Percentiles rank a stretch among this genome's conserved stretches.
These are phyloP conservation scores for Podospora tetraspora DNA, from an alignment of 495 filamentous ascomycete genomes.

Conservation along the genomic window DNA sequence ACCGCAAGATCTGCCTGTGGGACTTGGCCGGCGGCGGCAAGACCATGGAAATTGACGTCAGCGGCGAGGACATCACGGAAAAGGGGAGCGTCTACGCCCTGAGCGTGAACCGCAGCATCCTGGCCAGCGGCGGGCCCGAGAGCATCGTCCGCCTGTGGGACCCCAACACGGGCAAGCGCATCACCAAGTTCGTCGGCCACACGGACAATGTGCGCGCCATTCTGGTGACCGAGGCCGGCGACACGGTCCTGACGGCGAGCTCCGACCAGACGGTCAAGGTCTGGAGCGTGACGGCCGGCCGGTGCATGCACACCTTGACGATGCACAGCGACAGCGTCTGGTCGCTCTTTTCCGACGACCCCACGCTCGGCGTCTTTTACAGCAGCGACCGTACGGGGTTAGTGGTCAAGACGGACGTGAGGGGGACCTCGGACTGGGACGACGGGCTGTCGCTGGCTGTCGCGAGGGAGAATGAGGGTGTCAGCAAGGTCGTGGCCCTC, in stretches of 20 bases:
- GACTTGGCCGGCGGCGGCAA: slow-evolving; percentile 84
- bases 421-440: slow-evolving; percentile 68
- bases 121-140: slow-evolving; percentile 92
- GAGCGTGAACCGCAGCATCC: slow-evolving; percentile 61
- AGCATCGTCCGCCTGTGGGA: slow-evolving; percentile 94
- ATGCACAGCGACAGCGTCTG: slow-evolving; percentile 99
- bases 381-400: slow-evolving; percentile 87
- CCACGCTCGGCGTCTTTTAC: slow-evolving; percentile 81
- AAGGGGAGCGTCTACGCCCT: slow-evolving; percentile 96
- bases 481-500: slow-evolving; percentile 75
- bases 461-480: slow-evolving; percentile 84
- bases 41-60: slow-evolving; percentile 75
- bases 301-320: slow-evolving; percentile 94
- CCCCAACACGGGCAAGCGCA: slow-evolving; percentile 75
- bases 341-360: slow-evolving; percentile 88
- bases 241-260: slow-evolving; percentile 89
- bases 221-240: slow-evolving; percentile 78
- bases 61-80: slow-evolving; percentile 69
- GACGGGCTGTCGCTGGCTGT: slow-evolving; percentile 85
- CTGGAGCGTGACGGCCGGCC: slow-evolving; percentile 89
- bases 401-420: slow-evolving; percentile 88
- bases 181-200: slow-evolving; percentile 97
- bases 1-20: slow-evolving; percentile 89
- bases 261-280: slow-evolving; percentile 97
- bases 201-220: slow-evolving; percentile 92